These are phyloP conservation scores for Orbilia quercus DNA, from an alignment of 2,329 filamentous ascomycete genomes.

Conservation along the genomic window DNA sequence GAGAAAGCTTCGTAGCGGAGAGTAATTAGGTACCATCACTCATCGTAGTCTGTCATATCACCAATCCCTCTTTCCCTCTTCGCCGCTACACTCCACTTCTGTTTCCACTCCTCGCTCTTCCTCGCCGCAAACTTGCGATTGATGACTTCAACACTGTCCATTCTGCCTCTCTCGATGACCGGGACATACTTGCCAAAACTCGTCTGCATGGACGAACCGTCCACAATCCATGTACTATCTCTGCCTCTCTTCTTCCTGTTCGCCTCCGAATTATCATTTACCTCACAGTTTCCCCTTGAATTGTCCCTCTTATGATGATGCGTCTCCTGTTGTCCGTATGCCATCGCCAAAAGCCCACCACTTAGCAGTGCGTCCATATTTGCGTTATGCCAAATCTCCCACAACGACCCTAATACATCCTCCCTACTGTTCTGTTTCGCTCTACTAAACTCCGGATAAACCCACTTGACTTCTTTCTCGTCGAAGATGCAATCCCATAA, in stretches of 20 bases:
- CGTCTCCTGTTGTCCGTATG: conserved; percentile 64
- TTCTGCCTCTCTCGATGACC: conserved; percentile 69
- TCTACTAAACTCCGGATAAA: conserved; percentile 74
- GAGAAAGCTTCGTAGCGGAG: too few species aligned
- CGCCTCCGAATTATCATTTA: not conserved
- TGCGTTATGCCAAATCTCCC: conserved; percentile 81
- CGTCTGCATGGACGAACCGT: conserved; percentile 69
- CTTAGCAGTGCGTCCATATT: conserved; percentile 93
- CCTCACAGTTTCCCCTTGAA: conserved; percentile 59
- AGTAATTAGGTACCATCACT: conserved; percentile 2
- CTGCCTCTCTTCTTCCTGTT: conserved; percentile 34
- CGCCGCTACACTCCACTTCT: conserved; percentile 59
- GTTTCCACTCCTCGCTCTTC: conserved; percentile 65
- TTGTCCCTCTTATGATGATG: conserved; percentile 26
- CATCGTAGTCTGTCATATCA: conserved; percentile 53
- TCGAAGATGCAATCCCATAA: conserved; percentile 97
- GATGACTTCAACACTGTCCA: conserved; percentile 71
- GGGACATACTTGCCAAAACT: conserved; percentile 71
- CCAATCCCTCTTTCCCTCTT: conserved; percentile 51
- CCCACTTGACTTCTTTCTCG: conserved; percentile 74
- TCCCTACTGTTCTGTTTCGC: conserved; percentile 71
- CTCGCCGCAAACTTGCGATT: conserved; percentile 71
- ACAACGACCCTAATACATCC: conserved; percentile 76
- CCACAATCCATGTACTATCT: conserved; percentile 65
- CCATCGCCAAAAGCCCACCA: conserved; percentile 75